Base-by-base conservation (phyloP, 192 early-diverging fungal species). In the Fimicolochytrium jonesii region DNA sequence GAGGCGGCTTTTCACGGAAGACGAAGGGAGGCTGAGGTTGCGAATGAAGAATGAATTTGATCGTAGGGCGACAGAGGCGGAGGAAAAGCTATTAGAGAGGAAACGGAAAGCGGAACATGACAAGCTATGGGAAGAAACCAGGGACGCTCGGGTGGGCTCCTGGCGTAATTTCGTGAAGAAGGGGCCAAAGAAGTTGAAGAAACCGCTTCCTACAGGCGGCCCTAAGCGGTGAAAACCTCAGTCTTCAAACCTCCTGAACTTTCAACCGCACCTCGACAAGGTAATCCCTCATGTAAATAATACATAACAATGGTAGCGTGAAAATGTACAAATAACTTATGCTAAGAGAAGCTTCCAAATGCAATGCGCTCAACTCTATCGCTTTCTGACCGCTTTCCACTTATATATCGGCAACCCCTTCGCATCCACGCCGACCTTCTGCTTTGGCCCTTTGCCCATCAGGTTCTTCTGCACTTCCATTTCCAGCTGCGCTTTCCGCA, bases 351-450 rank as follows among this genome's bases (percentile, higher is more conserved):
- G n/a, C n/a, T n/a, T n/a, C n/a, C n/a, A n/a, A n/a, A n/a, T n/a
- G n/a, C n/a, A n/a, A n/a, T n/a, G n/a, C n/a, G n/a, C n/a, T 42
- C 15, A 1, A 55, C 11, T 15, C 26, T 90, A 95, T 69, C 87
- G 90, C 69, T 93, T 93, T 49, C 94, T 78, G 47, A 88, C 88
- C 2, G 86, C 80, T 60, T 86, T 88, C 95, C 95, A 98, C 74
- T 95, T 97, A 79, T 94, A 95, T 33, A 91, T 75, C 11, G 89
- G 70, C 22, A 95, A 68, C 0, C 95, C 95, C 59, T 86, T 64
- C 51, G 68, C 73, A 66, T 97, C 93, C 17, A 67, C 79, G 48
- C 93, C 95, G 31, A 93, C 78, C 77, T 91, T 92, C 66, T 75
- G 81, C 68, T 78, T 85, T 31, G 77, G 59, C 23, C 93, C 93